Percentiles rank a stretch among this genome's conserved stretches.
phyloP scores from a whole-genome alignment of 169 alveolate genomes.

The Plasmodium berghei region DNA sequence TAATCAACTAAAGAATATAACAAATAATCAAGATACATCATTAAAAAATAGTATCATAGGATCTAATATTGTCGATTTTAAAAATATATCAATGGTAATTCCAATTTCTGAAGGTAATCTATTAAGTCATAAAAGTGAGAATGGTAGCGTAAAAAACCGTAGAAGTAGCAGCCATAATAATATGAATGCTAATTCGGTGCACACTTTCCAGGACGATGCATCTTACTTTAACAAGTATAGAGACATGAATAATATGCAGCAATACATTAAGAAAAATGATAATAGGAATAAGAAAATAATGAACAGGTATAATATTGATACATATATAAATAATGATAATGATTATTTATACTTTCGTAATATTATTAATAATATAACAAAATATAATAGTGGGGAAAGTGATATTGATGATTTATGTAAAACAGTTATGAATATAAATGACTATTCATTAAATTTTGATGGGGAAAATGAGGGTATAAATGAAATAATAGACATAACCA shows the following conservation, averaged over 20 bases:
- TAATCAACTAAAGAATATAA: neutral
- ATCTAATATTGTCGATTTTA: slow-evolving; percentile 11
- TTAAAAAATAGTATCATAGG: slow-evolving; percentile 28
- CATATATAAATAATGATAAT: slow-evolving; percentile 21
- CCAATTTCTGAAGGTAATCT: neutral
- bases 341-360: slow-evolving; percentile 24
- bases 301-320: neutral
- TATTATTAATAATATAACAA: slow-evolving; percentile 38
- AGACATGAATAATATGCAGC: neutral
- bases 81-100: neutral
- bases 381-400: slow-evolving; percentile 32
- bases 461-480: slow-evolving; percentile 22
- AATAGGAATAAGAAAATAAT: neutral
- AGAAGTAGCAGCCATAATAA: neutral
- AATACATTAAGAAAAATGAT: neutral
- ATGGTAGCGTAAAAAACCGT: neutral
- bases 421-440: slow-evolving; percentile 36
- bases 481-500: slow-evolving; percentile 18
- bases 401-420: slow-evolving; percentile 26
- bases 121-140: neutral
- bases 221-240: neutral
- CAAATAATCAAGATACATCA: neutral
- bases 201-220: neutral
- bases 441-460: slow-evolving; percentile 18
- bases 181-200: neutral